Percentiles rank a stretch among this genome's conserved stretches.
Evolutionary conservation across 2,329 filamentous ascomycete genomes (phyloP).

Genomic region (Colletotrichum costaricense): DNA sequence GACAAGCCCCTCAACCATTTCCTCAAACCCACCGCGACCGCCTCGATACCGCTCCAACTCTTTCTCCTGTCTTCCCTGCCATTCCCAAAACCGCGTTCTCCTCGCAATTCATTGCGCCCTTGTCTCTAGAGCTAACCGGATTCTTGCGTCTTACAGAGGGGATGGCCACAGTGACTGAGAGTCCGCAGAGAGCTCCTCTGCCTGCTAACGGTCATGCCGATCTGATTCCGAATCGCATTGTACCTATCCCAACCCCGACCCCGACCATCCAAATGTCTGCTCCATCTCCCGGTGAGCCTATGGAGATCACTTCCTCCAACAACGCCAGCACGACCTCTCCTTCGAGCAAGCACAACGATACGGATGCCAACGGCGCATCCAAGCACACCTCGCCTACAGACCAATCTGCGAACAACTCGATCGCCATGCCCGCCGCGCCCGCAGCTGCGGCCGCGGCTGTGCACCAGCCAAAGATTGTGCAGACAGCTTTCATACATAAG

Average conservation of each 20-base stretch:
- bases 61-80: slow-evolving; percentile 2
- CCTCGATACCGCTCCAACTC: slow-evolving; percentile 36
- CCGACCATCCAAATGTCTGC: slow-evolving; percentile 70
- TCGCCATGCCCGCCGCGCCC: slow-evolving; percentile 62
- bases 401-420: slow-evolving; percentile 45
- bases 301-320: slow-evolving; percentile 69
- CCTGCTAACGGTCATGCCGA: slow-evolving; percentile 54
- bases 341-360: slow-evolving; percentile 30
- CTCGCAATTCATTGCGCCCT: slow-evolving; percentile 17
- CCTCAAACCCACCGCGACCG: slow-evolving; percentile 24
- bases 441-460: slow-evolving; percentile 77
- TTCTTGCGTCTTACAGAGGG: slow-evolving; percentile 49
- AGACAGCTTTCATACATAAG: slow-evolving; percentile 99
- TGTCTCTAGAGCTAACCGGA: slow-evolving; percentile 37
- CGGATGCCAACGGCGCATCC: slow-evolving; percentile 43
- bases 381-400: slow-evolving; percentile 54
- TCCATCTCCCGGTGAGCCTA: slow-evolving; percentile 67
- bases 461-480: slow-evolving; percentile 96
- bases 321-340: slow-evolving; percentile 45
- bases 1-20: slow-evolving; percentile 25
- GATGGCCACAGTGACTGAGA: slow-evolving; percentile 66
- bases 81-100: slow-evolving; percentile 25
- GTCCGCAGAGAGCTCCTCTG: slow-evolving; percentile 56
- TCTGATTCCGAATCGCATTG: slow-evolving; percentile 62
- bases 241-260: slow-evolving; percentile 62